These are phyloP conservation scores for Jatropha podagrica DNA, from an alignment of 441 rosid species.

Conservation along the genomic window DNA sequence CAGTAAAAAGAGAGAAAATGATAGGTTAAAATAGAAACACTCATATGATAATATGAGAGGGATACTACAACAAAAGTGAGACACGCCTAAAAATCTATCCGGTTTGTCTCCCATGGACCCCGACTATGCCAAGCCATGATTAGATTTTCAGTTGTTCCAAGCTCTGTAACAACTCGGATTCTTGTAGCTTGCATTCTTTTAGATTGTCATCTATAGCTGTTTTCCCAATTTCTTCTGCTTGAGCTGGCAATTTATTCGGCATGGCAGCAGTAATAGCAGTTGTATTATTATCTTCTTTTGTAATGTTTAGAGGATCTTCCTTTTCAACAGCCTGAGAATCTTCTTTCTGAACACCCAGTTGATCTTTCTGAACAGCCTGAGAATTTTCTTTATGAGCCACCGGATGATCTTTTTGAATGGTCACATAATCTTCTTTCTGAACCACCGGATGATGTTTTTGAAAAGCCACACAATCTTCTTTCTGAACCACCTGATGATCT, in stretches of 20 bases:
- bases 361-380: not conserved
- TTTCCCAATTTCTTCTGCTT: conserved; percentile 36
- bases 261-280: conserved; percentile 16
- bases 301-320: conserved; percentile 19
- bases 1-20: not conserved
- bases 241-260: conserved; percentile 12
- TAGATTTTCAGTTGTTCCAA: conserved; percentile 64
- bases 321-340: conserved; percentile 11
- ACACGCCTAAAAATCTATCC: conserved; percentile 25
- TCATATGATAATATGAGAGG: conserved; percentile 23
- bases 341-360: conserved; percentile 5
- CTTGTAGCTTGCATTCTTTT: conserved; percentile 32
- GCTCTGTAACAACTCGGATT: conserved; percentile 38
- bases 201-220: conserved; percentile 7
- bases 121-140: conserved; percentile 21
- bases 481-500: conserved; percentile 6
- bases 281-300: conserved; percentile 35
- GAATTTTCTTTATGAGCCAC: conserved; percentile 22
- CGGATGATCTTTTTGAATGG: not conserved
- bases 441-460: conserved; percentile 1
- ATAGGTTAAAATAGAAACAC: conserved; percentile 20
- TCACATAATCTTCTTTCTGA: conserved; percentile 15
- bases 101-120: conserved; percentile 20
- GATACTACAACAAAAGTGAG: conserved; percentile 34
- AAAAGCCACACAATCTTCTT: conserved; percentile 17